A percentile compares a stretch with the other conserved stretches of the same genome.
Conservation (phyloP, 441 rosid species). For the Monsonia emarginata region DNA sequence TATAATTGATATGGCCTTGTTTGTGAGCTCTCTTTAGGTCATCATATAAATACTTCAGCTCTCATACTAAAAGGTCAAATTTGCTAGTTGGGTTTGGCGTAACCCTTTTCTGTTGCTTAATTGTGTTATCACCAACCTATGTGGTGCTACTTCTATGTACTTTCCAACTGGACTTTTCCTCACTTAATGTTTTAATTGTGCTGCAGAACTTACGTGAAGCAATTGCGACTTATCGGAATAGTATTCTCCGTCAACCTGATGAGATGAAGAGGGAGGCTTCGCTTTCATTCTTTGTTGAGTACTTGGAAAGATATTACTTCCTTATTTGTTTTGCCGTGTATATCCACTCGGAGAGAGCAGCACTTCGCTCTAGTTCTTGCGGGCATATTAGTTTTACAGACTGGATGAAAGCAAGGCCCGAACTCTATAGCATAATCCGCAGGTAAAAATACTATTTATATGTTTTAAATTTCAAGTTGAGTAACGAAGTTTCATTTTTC, state of each 20-base stretch:
- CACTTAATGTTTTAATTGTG: slow-evolving; percentile 21
- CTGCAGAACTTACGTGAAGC: slow-evolving; percentile 95
- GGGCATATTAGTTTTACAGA: slow-evolving; percentile 81
- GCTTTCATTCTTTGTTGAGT: slow-evolving; percentile 91
- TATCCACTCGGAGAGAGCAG: slow-evolving; percentile 84
- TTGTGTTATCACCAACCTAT: background rate
- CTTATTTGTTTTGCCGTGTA: slow-evolving; percentile 96
- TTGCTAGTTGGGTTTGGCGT: background rate
- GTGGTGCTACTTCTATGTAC: background rate
- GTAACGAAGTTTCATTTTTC: background rate
- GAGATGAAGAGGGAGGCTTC: slow-evolving; percentile 97
- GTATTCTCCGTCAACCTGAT: slow-evolving; percentile 94
- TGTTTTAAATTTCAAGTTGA: background rate
- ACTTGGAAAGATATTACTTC: slow-evolving; percentile 95
- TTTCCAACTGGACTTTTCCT: slow-evolving; percentile 13
- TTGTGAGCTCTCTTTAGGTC: background rate
- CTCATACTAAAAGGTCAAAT: background rate
- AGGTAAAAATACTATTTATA: slow-evolving; percentile 40
- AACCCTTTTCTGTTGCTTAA: background rate
- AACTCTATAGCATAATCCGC: slow-evolving; percentile 89
- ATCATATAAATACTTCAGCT: background rate
- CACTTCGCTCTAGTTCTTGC: slow-evolving; percentile 63
- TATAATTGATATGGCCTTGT: background rate
- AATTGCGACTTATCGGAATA: slow-evolving; percentile 80
- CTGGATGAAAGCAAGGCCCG: slow-evolving; percentile 99